These are phyloP conservation scores for Xylona heveae DNA, from an alignment of 495 filamentous ascomycete genomes.

Conservation along the genomic window DNA sequence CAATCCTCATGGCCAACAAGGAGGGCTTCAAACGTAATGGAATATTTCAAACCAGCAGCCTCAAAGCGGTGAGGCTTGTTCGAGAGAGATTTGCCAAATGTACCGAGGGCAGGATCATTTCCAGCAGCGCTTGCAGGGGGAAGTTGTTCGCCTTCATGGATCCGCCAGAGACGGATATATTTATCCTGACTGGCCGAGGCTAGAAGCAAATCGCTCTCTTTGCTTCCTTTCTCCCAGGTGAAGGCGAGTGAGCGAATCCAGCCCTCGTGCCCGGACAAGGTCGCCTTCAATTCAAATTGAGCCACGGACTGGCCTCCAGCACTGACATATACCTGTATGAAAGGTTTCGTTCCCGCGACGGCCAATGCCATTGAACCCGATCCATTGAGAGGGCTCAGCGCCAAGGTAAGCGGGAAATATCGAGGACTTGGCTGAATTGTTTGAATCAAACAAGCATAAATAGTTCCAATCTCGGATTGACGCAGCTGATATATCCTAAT, in stretches of 20 bases:
- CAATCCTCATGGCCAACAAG: constrained; percentile 95
- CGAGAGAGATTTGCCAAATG: constrained; percentile 39
- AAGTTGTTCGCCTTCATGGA: constrained; percentile 47
- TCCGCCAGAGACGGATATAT: constrained; percentile 84
- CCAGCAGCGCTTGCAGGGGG: constrained; percentile 19
- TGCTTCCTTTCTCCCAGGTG: constrained; percentile 32
- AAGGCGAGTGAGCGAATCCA: constrained; percentile 83
- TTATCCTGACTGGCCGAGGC: constrained; percentile 95
- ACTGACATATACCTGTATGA: constrained; percentile 54
- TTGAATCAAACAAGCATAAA: constrained; percentile 32
- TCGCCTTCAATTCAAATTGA: constrained; percentile 52
- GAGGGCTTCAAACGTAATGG: constrained; percentile 82
- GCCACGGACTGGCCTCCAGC: constrained; percentile 14
- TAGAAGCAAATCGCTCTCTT: constrained; percentile 48
- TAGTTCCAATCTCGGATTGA: constrained; percentile 12
- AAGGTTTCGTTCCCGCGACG: constrained; percentile 58
- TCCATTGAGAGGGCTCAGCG: constrained; percentile 32
- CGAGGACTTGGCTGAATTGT: constrained; percentile 50
- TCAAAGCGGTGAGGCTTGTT: constrained; percentile 71
- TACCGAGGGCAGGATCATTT: constrained; percentile 32
- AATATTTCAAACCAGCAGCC: constrained; percentile 35
- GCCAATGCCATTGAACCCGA: constrained; percentile 42
- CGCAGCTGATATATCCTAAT: constrained; percentile 55
- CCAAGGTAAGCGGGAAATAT: constrained; percentile 61
- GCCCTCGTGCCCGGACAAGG: constrained; percentile 76